Conservation (phyloP, 352 stramenopile genomes). For the Phytophthora vignae region DNA sequence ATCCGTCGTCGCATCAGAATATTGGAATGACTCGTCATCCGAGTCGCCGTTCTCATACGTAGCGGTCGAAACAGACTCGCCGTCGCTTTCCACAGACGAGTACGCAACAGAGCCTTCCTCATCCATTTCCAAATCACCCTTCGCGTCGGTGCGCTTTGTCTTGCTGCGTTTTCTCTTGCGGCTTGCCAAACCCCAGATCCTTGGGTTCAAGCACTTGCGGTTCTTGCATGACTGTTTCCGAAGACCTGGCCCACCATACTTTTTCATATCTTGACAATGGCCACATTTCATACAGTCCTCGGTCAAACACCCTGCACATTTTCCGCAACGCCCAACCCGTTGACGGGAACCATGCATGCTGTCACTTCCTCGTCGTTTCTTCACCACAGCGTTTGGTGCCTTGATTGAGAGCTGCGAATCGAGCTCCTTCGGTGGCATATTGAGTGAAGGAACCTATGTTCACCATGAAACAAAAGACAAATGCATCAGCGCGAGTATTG, state of each 20-base stretch:
- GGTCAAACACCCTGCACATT: constrained; percentile 77
- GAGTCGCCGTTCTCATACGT: constrained; percentile 35
- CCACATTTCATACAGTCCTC: constrained; percentile 90
- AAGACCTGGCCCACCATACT: constrained; percentile 86
- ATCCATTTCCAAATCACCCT: constrained; percentile 52
- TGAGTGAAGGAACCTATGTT: constrained; percentile 27
- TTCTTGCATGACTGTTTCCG: constrained; percentile 91
- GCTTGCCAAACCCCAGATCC: constrained; percentile 57
- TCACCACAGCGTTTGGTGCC: constrained; percentile 20
- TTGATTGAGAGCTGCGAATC: constrained; percentile 36
- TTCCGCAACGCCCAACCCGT: constrained; percentile 80
- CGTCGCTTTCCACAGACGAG: constrained; percentile 67
- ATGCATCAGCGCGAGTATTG: neutral
- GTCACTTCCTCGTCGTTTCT: constrained; percentile 51
- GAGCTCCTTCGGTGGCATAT: constrained; percentile 5
- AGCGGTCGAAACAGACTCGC: constrained; percentile 48
- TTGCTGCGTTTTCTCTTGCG: constrained; percentile 54
- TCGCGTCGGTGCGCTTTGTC: constrained; percentile 34
- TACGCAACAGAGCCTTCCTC: constrained; percentile 52
- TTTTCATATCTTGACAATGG: constrained; percentile 92
- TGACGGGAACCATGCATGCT: constrained; percentile 56
- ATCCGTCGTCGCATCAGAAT: constrained; percentile 39
- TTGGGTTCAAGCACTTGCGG: constrained; percentile 83
- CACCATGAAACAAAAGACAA: constrained; percentile 12
- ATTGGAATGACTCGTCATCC: constrained; percentile 37